Evolutionary conservation across 2,329 filamentous ascomycete genomes (phyloP).

Genomic region (Ophiostoma montium): DNA sequence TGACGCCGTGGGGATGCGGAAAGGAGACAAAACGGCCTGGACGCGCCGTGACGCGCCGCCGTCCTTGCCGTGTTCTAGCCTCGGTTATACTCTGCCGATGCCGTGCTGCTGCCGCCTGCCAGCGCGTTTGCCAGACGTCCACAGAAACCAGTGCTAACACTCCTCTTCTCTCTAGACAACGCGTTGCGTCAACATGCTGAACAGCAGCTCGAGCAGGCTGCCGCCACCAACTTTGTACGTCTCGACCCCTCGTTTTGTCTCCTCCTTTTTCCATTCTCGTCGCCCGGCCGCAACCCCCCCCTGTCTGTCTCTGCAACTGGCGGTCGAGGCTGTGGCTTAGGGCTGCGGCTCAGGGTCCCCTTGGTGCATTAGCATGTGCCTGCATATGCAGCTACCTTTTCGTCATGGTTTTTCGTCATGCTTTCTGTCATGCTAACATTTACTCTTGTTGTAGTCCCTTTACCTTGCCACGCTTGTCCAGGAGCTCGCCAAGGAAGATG

Average conservation of each 20-base stretch:
- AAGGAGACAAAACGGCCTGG: background rate
- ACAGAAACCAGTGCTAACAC: background rate
- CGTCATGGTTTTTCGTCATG: background rate
- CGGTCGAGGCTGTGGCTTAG: background rate
- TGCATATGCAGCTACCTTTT: too few relatives aligned
- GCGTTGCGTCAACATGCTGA: constrained; percentile 81
- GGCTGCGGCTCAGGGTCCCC: background rate
- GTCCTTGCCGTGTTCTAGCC: too few relatives aligned
- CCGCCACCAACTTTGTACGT: constrained; percentile 86
- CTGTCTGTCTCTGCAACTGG: background rate
- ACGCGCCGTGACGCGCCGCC: constrained; percentile 11
- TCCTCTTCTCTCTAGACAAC: constrained; percentile 48
- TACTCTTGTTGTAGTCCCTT: constrained; percentile 47
- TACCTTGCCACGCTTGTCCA: constrained; percentile 88
- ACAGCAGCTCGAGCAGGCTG: constrained; percentile 83
- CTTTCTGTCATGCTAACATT: background rate
- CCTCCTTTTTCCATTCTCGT: constrained; percentile 4
- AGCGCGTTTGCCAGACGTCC: background rate
- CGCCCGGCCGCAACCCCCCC: background rate
- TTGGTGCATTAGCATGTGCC: background rate
- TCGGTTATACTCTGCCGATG: background rate
- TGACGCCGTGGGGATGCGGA: background rate
- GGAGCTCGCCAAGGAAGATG: constrained; percentile 83
- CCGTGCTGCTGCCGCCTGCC: background rate
- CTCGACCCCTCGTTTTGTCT: constrained; percentile 11